A percentile compares a stretch with the other conserved stretches of the same genome.
phyloP scores from a whole-genome alignment of 108 stramenopile genomes.

The Cylindrotheca closterium region DNA sequence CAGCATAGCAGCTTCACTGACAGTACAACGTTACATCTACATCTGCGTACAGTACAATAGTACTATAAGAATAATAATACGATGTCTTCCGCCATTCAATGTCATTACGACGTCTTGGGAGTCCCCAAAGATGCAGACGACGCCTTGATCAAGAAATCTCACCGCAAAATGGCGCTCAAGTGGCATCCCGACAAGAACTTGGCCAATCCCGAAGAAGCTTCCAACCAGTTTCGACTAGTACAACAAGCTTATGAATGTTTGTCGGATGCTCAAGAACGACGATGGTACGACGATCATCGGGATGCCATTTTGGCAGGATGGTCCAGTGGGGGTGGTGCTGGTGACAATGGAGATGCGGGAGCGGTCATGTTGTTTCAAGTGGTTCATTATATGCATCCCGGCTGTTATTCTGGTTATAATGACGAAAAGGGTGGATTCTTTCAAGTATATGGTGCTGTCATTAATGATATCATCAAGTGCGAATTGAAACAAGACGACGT shows the following conservation, averaged over 20 bases:
- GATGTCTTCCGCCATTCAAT: constrained; percentile 19
- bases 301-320: constrained; percentile 79
- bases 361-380: constrained; percentile 71
- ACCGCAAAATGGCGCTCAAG: constrained; percentile 89
- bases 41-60: neutral
- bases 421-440: constrained; percentile 66
- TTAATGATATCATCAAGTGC: constrained; percentile 60
- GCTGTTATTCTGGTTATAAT: constrained; percentile 71
- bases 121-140: constrained; percentile 79
- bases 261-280: constrained; percentile 82
- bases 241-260: constrained; percentile 96
- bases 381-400: constrained; percentile 62
- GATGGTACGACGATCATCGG: constrained; percentile 92
- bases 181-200: constrained; percentile 94
- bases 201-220: constrained; percentile 36
- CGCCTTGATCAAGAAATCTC: constrained; percentile 92
- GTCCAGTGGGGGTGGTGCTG: constrained; percentile 25
- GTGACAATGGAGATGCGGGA: constrained; percentile 32
- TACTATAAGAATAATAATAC: neutral
- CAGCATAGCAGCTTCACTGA: too few species aligned
- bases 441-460: constrained; percentile 58
- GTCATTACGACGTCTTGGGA: constrained; percentile 93
- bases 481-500: constrained; percentile 50
- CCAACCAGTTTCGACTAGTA: constrained; percentile 75
- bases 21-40: neutral